Percentiles rank a stretch among this genome's conserved stretches.
These are phyloP conservation scores for Suillus americanus DNA, from an alignment of 768 basidiomycete species.

Conservation along the genomic window DNA sequence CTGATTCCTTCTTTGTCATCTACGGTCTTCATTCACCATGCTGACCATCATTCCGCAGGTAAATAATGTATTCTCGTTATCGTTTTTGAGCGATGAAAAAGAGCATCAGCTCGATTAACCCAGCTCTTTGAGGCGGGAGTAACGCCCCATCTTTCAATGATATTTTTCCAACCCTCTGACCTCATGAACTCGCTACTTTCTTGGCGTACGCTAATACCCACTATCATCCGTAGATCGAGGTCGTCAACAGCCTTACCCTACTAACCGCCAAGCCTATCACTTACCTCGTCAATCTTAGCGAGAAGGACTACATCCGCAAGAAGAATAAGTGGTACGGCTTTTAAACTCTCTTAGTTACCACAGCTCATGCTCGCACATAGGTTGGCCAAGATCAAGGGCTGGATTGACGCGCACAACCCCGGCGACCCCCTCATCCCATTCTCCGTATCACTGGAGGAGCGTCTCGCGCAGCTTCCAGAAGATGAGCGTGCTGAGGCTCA, in stretches of 20 bases:
- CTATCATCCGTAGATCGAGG: slow-evolving; percentile 63
- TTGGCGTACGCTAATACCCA: slow-evolving; percentile 11
- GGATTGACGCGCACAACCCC: slow-evolving; percentile 96
- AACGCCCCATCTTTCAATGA: slow-evolving; percentile 60
- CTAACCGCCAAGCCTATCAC: slow-evolving; percentile 97
- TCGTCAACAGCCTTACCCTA: slow-evolving; percentile 85
- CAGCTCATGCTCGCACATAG: slow-evolving; percentile 33
- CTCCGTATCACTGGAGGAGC: slow-evolving; percentile 94
- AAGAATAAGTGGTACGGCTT: slow-evolving; percentile 91
- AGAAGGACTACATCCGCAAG: slow-evolving; percentile 92
- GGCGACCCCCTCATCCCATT: slow-evolving; percentile 97
- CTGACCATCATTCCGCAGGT: slow-evolving; percentile 21
- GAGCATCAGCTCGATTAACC: slow-evolving; percentile 76
- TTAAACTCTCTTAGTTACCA: neutral
- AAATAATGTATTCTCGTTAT: slow-evolving; percentile 9
- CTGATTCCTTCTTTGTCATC: slow-evolving; percentile 35
- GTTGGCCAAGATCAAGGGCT: slow-evolving; percentile 95
- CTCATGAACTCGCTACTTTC: neutral
- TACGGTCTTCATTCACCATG: slow-evolving; percentile 1
- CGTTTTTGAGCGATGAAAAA: slow-evolving; percentile 52
- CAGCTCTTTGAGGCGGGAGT: slow-evolving; percentile 88
- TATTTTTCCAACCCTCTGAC: slow-evolving; percentile 7
- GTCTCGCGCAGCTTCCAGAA: slow-evolving; percentile 57
- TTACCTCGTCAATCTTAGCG: slow-evolving; percentile 96
- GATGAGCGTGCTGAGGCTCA: slow-evolving; percentile 82